phyloP scores from a whole-genome alignment of 139 green algal species.

The Coccomyxa sp. region DNA sequence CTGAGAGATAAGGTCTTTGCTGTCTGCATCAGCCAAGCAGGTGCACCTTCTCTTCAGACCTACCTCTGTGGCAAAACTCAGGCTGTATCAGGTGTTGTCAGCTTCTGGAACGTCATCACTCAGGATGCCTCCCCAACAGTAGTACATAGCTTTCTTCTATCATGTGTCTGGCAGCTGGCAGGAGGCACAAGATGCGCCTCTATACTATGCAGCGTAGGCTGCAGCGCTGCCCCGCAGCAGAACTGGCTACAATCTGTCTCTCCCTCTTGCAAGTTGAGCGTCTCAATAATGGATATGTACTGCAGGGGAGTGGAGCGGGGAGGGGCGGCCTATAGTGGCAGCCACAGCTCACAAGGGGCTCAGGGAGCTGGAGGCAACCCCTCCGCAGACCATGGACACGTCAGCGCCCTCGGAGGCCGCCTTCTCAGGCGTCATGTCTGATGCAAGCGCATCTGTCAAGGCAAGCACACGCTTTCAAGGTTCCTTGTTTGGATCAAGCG shows the following conservation, averaged over 20 bases:
- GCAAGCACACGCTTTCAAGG: neutral
- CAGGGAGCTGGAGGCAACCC: constrained; percentile 22
- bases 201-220: neutral
- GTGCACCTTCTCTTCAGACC: neutral
- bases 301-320: constrained; percentile 3
- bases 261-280: neutral
- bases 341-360: constrained; percentile 32
- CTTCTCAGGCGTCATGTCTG: neutral
- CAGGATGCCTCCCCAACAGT: too few relatives aligned
- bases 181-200: neutral
- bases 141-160: too few relatives aligned
- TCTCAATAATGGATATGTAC: neutral
- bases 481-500: constrained; percentile 21
- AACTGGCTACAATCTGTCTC: too few relatives aligned
- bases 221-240: neutral
- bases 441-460: neutral
- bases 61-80: too few relatives aligned
- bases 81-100: too few relatives aligned
- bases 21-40: neutral
- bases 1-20: neutral
- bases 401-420: neutral
- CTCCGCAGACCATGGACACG: neutral
- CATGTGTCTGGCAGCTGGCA: neutral
- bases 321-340: constrained; percentile 29
- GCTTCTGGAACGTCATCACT: too few relatives aligned